Evolutionary conservation across 2,329 filamentous ascomycete genomes (phyloP).

Genomic region (Coniochaeta sp.): DNA sequence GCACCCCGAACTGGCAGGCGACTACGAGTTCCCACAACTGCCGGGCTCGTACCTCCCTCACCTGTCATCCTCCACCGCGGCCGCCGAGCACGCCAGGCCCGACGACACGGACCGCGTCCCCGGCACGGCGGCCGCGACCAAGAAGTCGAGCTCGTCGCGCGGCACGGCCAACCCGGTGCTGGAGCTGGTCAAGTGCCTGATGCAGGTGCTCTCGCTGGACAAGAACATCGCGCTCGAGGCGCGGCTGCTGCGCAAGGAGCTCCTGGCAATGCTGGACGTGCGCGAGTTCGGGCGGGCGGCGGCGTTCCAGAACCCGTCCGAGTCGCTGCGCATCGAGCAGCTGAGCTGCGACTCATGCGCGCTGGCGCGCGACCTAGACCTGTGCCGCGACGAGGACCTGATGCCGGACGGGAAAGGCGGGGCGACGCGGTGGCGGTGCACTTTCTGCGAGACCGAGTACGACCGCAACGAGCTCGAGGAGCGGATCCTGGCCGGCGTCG

Average conservation of each 20-base stretch:
- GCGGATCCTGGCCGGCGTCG: slow-evolving; percentile 66
- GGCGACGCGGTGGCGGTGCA: slow-evolving; percentile 60
- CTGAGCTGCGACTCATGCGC: slow-evolving; percentile 89
- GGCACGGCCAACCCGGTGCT: slow-evolving; percentile 64
- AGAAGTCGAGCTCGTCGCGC: slow-evolving; percentile 6
- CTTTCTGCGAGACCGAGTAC: slow-evolving; percentile 67
- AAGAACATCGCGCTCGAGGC: slow-evolving; percentile 87
- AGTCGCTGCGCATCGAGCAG: slow-evolving; percentile 64
- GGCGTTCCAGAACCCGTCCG: slow-evolving; percentile 80
- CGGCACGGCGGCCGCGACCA: slow-evolving; percentile 1
- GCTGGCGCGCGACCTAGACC: slow-evolving; percentile 77
- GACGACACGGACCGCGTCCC: background rate
- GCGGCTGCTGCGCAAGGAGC: slow-evolving; percentile 78
- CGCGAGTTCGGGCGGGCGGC: slow-evolving; percentile 87
- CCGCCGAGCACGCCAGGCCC: slow-evolving; percentile 2
- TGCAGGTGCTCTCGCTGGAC: slow-evolving; percentile 87
- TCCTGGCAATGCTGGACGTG: slow-evolving; percentile 85
- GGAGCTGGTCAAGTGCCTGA: slow-evolving; percentile 85
- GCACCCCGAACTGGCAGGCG: slow-evolving; percentile 77
- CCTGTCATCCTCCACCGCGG: slow-evolving; percentile 15
- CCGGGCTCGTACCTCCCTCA: slow-evolving; percentile 62
- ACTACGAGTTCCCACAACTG: slow-evolving; percentile 79
- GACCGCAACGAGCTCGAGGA: slow-evolving; percentile 81
- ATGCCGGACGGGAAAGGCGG: slow-evolving; percentile 36
- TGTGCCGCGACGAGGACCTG: slow-evolving; percentile 84